Evolutionary conservation across 2,329 filamentous ascomycete species (phyloP), one percentile per base, ranked within the genome.

Genomic region (Teratosphaeria epicoccoides): DNA sequence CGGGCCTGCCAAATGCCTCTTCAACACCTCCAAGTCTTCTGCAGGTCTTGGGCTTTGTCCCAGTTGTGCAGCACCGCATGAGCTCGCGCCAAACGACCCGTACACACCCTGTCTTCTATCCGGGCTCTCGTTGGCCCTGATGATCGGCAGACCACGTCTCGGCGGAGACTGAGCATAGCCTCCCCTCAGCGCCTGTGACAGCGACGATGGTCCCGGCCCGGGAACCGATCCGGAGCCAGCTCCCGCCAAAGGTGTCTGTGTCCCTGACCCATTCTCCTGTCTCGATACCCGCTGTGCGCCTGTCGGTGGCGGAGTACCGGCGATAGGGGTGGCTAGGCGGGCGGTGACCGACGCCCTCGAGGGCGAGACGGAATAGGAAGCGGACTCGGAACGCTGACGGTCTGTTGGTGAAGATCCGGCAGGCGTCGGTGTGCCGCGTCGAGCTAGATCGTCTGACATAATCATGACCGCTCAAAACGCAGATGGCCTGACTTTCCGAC

Each of bases 1-100:
- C 52, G 72, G 71, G n/a, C 85, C 81, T 20, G 96, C 88, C 61
- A 95, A 72, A 75, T 98, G 93, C 59, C 91, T 80, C 67, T 84
- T 89, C 58, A 98, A 80, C 50, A 97, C 88, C 66, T 96, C 90
- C 14, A 89, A 85, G 63, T 97, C 88, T 70, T 97, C 90, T 64
- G 84, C 85, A 4, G 84, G 82, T 22, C 76, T 81, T 40, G 75
- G 71, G 46, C 76, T 78, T 24, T 59, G 58, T 64, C 66, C 75
- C 55, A 70, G 69, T 58, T 63, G 64, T 9, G 57, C 59, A 44
- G 62, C 69, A 40, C 33, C 33, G 58, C 55, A 79, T 40, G 78
- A 77, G 58, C 83, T 79, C 47, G 81, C 80, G 57, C 93, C 87
- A 62, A 94, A 89, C 9, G 89, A 95, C 49, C 89, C 91, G 68